These are phyloP conservation scores for Metschnikowia koreensis DNA, from an alignment of 805 yeast genomes.

Conservation along the genomic window DNA sequence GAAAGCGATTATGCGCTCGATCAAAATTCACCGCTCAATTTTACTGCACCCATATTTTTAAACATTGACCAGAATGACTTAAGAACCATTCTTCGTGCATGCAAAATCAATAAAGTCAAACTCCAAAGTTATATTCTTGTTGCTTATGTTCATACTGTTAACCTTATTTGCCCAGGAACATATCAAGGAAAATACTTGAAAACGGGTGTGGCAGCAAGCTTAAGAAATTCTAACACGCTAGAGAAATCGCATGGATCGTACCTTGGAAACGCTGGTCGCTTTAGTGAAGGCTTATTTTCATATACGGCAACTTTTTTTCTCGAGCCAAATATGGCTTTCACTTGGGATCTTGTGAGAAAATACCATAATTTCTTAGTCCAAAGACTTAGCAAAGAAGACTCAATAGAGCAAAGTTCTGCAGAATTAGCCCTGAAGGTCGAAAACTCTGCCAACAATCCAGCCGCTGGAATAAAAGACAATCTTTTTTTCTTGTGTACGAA, in stretches of 20 bases:
- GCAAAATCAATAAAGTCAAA: constrained; percentile 3
- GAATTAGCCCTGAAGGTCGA: not conserved
- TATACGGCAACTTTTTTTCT: not conserved
- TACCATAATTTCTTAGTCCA: not conserved
- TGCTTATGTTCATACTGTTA: constrained; percentile 4
- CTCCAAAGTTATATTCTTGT: constrained; percentile 2
- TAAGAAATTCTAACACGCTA: not conserved
- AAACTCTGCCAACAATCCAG: not conserved
- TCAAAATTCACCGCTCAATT: constrained; percentile 5
- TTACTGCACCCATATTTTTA: not conserved
- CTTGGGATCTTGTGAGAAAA: not conserved
- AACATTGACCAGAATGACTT: not conserved
- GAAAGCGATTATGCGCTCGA: not conserved
- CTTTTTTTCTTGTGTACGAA: not conserved
- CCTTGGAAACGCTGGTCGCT: not conserved
- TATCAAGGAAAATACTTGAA: constrained; percentile 5
- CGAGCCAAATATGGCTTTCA: not conserved
- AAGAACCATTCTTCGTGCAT: not conserved
- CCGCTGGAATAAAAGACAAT: not conserved
- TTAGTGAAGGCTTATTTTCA: not conserved
- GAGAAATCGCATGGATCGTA: not conserved
- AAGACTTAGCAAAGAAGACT: not conserved
- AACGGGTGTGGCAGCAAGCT: constrained; percentile 3
- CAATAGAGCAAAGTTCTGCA: not conserved
- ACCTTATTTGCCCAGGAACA: constrained; percentile 1